Conservation (phyloP, 2,329 filamentous ascomycete genomes). For the Kalaharituber pfeilii region DNA sequence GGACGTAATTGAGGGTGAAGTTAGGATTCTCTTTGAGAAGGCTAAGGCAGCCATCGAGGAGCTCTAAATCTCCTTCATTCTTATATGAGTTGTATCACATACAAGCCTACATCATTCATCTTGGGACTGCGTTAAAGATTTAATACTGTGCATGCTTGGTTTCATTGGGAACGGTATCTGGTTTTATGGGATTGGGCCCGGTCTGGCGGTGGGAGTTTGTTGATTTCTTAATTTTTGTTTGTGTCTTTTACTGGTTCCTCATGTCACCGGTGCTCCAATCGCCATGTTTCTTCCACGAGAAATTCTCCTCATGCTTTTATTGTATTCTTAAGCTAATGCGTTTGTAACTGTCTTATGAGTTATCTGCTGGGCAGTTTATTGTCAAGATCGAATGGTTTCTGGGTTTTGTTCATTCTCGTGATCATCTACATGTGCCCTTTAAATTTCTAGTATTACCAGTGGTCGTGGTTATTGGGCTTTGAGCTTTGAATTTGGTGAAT, state of each 20-base stretch:
- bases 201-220: conserved; percentile 5
- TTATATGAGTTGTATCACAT: conserved; percentile 1
- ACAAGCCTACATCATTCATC: background rate
- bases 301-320: too few relatives aligned
- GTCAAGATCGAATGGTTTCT: too few relatives aligned
- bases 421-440: too few relatives aligned
- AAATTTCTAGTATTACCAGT: background rate
- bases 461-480: conserved; percentile 5
- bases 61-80: conserved; percentile 1
- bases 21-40: conserved; percentile 15
- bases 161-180: conserved; percentile 1
- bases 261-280: background rate
- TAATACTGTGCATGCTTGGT: conserved; percentile 4
- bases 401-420: too few relatives aligned
- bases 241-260: too few relatives aligned
- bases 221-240: too few relatives aligned
- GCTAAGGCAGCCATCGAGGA: conserved; percentile 12
- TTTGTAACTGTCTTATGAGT: too few relatives aligned
- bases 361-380: too few relatives aligned
- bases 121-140: background rate
- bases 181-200: conserved; percentile 6
- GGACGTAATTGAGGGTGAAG: conserved; percentile 24
- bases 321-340: too few relatives aligned
- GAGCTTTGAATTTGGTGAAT: too few relatives aligned
- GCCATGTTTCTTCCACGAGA: background rate